Evolutionary conservation across 352 stramenopile species (phyloP).

Genomic region (Pythium graminicola): DNA sequence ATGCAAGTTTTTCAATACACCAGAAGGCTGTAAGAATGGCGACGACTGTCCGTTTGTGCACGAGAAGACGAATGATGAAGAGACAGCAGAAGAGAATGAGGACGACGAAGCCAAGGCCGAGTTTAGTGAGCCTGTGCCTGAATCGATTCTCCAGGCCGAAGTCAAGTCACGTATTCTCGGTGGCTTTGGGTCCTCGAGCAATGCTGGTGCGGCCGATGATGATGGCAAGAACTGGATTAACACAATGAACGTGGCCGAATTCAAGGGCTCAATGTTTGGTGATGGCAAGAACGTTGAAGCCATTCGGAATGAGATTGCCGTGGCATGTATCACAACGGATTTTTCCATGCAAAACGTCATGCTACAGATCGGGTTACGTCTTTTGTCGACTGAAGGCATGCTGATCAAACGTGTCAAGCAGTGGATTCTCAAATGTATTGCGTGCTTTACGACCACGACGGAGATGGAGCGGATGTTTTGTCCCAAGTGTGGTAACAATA

Average conservation of each 20-base stretch:
- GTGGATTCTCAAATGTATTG: conserved; percentile 96
- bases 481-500: conserved; percentile 93
- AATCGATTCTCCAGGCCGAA: conserved; percentile 64
- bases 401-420: conserved; percentile 86
- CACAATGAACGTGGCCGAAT: conserved; percentile 51
- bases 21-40: conserved; percentile 65
- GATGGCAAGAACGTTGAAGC: conserved; percentile 59
- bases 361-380: conserved; percentile 82
- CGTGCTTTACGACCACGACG: conserved; percentile 94
- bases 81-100: conserved; percentile 10
- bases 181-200: conserved; percentile 69
- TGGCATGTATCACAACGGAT: conserved; percentile 84
- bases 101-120: conserved; percentile 24
- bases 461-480: conserved; percentile 96
- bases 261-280: conserved; percentile 66
- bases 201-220: conserved; percentile 65
- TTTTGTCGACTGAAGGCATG: conserved; percentile 79
- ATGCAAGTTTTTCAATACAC: conserved; percentile 72
- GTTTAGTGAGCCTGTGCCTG: conserved; percentile 31
- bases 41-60: conserved; percentile 69
- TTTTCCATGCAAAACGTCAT: conserved; percentile 89
- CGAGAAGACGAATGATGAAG: conserved; percentile 32
- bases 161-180: conserved; percentile 86
- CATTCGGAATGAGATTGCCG: conserved; percentile 41
- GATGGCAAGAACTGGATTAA: conserved; percentile 88